Evolutionary conservation across 371 early-diverging fungal genomes (phyloP).

Genomic region (Rhizopus stolonifer): DNA sequence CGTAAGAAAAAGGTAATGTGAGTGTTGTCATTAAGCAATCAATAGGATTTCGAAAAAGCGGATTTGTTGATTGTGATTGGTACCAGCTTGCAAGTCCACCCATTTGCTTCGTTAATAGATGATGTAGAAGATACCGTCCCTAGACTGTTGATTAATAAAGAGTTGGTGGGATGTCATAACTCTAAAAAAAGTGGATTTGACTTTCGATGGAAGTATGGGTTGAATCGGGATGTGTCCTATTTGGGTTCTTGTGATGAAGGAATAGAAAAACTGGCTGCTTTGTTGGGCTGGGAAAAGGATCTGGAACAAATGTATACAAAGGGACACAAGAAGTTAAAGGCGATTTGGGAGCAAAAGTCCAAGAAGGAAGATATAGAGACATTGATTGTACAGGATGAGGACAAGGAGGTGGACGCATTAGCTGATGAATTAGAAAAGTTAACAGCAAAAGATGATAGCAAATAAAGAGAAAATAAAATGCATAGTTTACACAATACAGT

Average conservation of each 20-base stretch:
- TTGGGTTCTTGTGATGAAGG: conserved; percentile 86
- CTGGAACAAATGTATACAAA: conserved; percentile 33
- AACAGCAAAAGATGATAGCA: conserved; percentile 8
- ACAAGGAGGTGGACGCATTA: conserved; percentile 33
- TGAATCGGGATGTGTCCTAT: conserved; percentile 73
- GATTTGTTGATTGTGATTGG: conserved; percentile 93
- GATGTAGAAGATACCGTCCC: conserved; percentile 66
- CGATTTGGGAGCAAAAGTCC: conserved; percentile 41
- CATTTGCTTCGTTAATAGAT: conserved; percentile 83
- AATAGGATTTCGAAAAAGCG: conserved; percentile 67
- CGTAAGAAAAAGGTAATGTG: too few species aligned
- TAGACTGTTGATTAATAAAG: conserved; percentile 85
- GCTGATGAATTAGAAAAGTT: conserved; percentile 37
- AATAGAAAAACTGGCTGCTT: conserved; percentile 45
- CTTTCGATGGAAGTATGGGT: conserved; percentile 69
- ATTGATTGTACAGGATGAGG: conserved; percentile 21
- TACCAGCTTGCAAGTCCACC: conserved; percentile 83
- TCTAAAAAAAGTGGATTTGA: conserved; percentile 70
- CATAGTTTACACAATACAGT: too few species aligned
- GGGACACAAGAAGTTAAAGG: conserved; percentile 44
- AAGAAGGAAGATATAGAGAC: conserved; percentile 36
- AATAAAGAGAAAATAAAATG: conserved; percentile 13
- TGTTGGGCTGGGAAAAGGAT: conserved; percentile 51
- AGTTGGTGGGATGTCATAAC: conserved; percentile 65
- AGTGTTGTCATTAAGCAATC: too few species aligned